Evolutionary conservation across 2,329 filamentous ascomycete genomes (phyloP), one percentile per base, ranked within the genome.

Genomic region (Lachnellula suecica): DNA sequence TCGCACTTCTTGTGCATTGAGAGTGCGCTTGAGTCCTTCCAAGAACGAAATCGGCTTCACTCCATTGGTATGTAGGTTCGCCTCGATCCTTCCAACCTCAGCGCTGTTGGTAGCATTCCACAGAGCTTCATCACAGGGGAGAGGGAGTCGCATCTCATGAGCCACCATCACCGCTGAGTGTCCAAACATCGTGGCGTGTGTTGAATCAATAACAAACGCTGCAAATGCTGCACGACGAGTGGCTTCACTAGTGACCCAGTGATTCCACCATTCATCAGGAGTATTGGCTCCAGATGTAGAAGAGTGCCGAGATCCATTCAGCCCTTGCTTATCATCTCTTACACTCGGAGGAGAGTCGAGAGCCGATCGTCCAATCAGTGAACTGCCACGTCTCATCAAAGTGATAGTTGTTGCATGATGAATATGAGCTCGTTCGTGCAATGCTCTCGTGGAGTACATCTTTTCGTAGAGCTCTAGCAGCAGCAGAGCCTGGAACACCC

Each of bases 81-180:
- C 82, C 66, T 97, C 91, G 23, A 94, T 85, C 48, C 91, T 81
- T 27, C 86, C 87, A 15, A 97, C 91, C 69, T 97, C 94, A 1
- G 86, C 83, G 48, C 90, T 89, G 68, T 87, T 96, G 3, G 87
- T 89, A 4, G 94, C 94, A 51, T 88, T 89, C 94, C 94, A 99
- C 10, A 97, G 74, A 4, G 87, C 84, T 68, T 97, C 94, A 60
- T 97, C 92, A 66, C 93, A 97, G 0, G 94, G 94, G 40, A 99
- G 72, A 1, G 91, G 90, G 8, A 97, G 78, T 45, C 91, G 84
- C 82, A 99, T 90, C 70, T 97, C 94, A 64, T 97, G 92, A 2
- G 92, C 91, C 7, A 96, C 91, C 93, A 97, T 97, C 40, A 95
- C 91, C 0, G 91, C 93, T 3, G 92, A 94, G 70, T 97, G 94